Evolutionary conservation across 345 rosid genomes (phyloP).

Genomic region (Euclidium syriacum): DNA sequence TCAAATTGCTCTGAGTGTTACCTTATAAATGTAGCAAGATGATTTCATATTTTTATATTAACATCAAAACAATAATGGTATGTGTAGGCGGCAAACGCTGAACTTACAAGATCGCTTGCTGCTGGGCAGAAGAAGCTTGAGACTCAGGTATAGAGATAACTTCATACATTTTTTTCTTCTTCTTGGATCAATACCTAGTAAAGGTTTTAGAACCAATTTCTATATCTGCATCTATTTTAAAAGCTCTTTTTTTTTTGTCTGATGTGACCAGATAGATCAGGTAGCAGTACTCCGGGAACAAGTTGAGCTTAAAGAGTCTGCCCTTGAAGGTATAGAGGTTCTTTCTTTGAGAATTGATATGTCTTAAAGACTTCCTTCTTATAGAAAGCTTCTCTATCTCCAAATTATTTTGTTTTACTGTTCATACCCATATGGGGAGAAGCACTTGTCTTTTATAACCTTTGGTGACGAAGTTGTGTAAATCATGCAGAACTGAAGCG

Average conservation of each 20-base stretch:
- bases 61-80: conserved; percentile 28
- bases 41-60: conserved; percentile 1
- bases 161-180: conserved; percentile 7
- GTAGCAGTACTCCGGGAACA: conserved; percentile 64
- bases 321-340: conserved; percentile 64
- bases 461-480: conserved; percentile 11
- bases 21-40: not conserved
- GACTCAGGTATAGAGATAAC: conserved; percentile 59
- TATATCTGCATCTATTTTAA: conserved; percentile 1
- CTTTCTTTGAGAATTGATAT: not conserved
- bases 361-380: not conserved
- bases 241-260: conserved; percentile 16
- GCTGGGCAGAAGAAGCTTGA: conserved; percentile 78
- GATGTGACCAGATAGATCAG: conserved; percentile 54
- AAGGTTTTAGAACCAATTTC: not conserved
- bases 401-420: not conserved
- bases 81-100: conserved; percentile 75
- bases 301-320: conserved; percentile 62
- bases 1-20: not conserved
- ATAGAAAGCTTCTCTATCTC: not conserved
- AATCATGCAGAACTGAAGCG: conserved; percentile 55
- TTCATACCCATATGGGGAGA: not conserved
- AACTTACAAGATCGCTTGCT: conserved; percentile 83
- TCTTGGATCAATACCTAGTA: conserved; percentile 1
- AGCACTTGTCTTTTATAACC: not conserved